Evolutionary conservation across 306 rosid species (phyloP), one percentile per base, ranked within the genome.

Genomic region (Spatholobus suberectus): DNA sequence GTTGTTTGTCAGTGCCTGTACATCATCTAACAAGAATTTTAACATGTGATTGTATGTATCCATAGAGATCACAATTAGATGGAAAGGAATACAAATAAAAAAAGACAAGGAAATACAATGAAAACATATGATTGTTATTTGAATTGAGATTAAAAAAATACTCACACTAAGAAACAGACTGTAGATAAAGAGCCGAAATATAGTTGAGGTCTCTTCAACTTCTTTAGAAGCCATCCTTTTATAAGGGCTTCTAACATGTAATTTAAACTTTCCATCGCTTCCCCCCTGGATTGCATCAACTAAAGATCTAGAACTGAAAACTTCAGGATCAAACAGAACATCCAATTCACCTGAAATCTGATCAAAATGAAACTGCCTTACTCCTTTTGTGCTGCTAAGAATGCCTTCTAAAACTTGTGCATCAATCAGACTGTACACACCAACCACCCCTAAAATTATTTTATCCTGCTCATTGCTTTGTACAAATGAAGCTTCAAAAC

Each of bases 91-190:
- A 38, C 4, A n/a, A 37, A 72, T 47, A 83, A 21, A 43, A 40
- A 46, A 70, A 44, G 11, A 58, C 34, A 63, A 55, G 26, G 75
- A 23, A 66, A 12, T 3, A 59, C 11, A 44, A 23, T 43, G 76
- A 72, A 81, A 37, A 23, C 65, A 83, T 29, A 61, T 20, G 59
- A 49, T 75, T 68, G 55, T 24, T 14, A 61, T 7, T 58, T 67
- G 51, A 80, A 35, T 41, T 70, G n/a, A 43, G 80, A 59, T 51
- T 67, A 20, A 54, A 65, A 11, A 84, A 58, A 57, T 81, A 89
- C 99, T 89, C 85, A 96, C 99, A 85, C 98, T 96, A 76, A 96
- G 96, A 83, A 89, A 66, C 79, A 96, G 82, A 78, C 99, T 96
- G 82, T 95, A 89, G 83, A 84, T 76, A 70, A 96, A 96, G 66